These are phyloP conservation scores for Cyclocybe aegerita DNA, from an alignment of 768 basidiomycete genomes.

Conservation along the genomic window DNA sequence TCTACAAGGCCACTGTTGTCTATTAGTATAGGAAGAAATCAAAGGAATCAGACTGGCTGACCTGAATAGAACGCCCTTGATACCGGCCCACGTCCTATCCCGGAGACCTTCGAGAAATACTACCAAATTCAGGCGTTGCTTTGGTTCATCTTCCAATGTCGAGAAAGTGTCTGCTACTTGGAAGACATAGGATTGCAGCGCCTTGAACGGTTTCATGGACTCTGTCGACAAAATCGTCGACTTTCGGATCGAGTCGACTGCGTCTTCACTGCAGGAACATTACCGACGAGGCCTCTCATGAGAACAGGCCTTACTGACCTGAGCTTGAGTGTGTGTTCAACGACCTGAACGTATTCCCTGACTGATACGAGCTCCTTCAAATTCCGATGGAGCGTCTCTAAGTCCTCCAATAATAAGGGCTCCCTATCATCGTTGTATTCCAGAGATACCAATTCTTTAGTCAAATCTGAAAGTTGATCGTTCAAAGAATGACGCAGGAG, in stretches of 20 bases:
- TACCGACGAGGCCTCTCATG: constrained; percentile 4
- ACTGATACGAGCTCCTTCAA: constrained; percentile 77
- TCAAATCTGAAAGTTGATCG: constrained; percentile 74
- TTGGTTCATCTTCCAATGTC: constrained; percentile 42
- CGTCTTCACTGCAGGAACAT: constrained; percentile 47
- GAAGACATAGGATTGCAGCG: constrained; percentile 60
- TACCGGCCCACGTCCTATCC: constrained; percentile 73
- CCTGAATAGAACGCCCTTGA: constrained; percentile 66
- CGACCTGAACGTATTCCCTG: constrained; percentile 70
- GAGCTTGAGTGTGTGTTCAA: constrained; percentile 67
- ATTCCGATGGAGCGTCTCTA: constrained; percentile 77
- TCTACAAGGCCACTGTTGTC: constrained; percentile 55
- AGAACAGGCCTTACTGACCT: constrained; percentile 49
- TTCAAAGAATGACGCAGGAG: constrained; percentile 74
- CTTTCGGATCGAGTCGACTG: constrained; percentile 52
- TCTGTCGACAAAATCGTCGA: constrained; percentile 37
- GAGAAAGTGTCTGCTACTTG: constrained; percentile 46
- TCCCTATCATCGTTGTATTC: constrained; percentile 43
- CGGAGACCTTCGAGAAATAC: constrained; percentile 60
- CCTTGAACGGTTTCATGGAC: constrained; percentile 56
- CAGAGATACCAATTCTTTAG: constrained; percentile 61
- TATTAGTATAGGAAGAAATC: constrained; percentile 2
- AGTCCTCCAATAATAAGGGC: constrained; percentile 75
- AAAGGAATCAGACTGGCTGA: constrained; percentile 32
- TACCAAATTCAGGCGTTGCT: constrained; percentile 59